Percentiles rank a stretch among this genome's conserved stretches.
phyloP scores from a whole-genome alignment of 345 rosid genomes.

The Bruguiera parviflora region DNA sequence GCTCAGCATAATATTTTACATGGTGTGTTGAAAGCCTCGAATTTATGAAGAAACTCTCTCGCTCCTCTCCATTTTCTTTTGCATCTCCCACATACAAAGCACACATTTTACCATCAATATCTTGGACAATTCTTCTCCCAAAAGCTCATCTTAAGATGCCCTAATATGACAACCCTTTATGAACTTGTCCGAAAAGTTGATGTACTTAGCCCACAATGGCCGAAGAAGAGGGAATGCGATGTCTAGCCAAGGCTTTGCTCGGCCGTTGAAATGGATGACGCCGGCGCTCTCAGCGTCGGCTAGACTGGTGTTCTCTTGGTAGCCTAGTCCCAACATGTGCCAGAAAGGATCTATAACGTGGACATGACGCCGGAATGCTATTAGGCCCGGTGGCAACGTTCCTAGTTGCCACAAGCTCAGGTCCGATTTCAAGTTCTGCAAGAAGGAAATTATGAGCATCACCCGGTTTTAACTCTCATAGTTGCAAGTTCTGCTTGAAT shows the following conservation, averaged over 20 bases:
- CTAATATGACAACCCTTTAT: conserved; percentile 77
- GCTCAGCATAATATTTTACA: conserved; percentile 19
- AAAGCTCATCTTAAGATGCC: conserved; percentile 40
- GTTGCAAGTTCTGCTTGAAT: too few species aligned
- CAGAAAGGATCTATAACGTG: conserved; percentile 86
- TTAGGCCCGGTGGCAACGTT: conserved; percentile 85
- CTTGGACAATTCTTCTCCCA: conserved; percentile 7
- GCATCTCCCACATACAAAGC: conserved; percentile 16
- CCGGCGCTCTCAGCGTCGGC: conserved; percentile 70
- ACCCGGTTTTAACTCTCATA: too few species aligned
- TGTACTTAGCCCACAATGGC: conserved; percentile 78
- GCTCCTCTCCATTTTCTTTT: conserved; percentile 22
- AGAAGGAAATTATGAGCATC: neutral
- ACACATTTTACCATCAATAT: conserved; percentile 18
- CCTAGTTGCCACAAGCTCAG: conserved; percentile 98
- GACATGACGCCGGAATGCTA: conserved; percentile 91
- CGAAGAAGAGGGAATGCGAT: conserved; percentile 82
- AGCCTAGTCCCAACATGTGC: conserved; percentile 97
- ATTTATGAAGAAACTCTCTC: conserved; percentile 20
- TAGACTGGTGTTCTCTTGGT: conserved; percentile 73
- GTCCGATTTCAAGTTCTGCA: conserved; percentile 92
- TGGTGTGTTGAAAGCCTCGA: conserved; percentile 17
- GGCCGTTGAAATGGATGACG: conserved; percentile 89
- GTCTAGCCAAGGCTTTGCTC: conserved; percentile 99
- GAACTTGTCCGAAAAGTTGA: conserved; percentile 83